These are phyloP conservation scores for Penicillium sp. DNA, from an alignment of 2,329 filamentous ascomycete species.

Conservation along the genomic window DNA sequence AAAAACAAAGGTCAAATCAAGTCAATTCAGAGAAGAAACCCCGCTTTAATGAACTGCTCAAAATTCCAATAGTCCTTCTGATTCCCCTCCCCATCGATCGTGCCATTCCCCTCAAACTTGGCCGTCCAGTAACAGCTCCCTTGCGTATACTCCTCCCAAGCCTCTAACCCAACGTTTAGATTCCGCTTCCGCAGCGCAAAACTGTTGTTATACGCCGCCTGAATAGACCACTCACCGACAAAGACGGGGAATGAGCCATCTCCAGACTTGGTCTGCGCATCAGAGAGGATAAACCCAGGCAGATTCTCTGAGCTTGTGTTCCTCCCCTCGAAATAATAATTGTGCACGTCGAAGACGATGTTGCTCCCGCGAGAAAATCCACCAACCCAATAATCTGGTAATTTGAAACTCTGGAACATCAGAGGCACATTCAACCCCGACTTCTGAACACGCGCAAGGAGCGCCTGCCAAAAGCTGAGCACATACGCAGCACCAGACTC, in stretches of 20 bases:
- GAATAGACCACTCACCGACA: constrained; percentile 32
- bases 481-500: constrained; percentile 31
- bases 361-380: constrained; percentile 25
- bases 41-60: not conserved
- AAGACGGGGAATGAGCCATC: constrained; percentile 31
- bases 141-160: constrained; percentile 22
- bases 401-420: constrained; percentile 35
- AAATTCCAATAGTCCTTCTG: constrained; percentile 13
- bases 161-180: constrained; percentile 24
- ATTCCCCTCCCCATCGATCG: constrained; percentile 1
- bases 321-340: constrained; percentile 31
- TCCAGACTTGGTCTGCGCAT: constrained; percentile 22
- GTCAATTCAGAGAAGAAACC: not conserved
- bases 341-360: constrained; percentile 33
- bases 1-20: not conserved
- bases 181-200: constrained; percentile 23
- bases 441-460: constrained; percentile 23
- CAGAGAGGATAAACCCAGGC: constrained; percentile 22
- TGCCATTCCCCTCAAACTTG: constrained; percentile 15
- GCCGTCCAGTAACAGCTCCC: constrained; percentile 31
- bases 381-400: constrained; percentile 26
- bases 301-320: constrained; percentile 25
- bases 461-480: constrained; percentile 28
- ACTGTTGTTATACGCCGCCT: constrained; percentile 23
- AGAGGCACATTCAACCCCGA: constrained; percentile 27